phyloP scores from a whole-genome alignment of 169 alveolate species.

The Eimeria maxima region DNA sequence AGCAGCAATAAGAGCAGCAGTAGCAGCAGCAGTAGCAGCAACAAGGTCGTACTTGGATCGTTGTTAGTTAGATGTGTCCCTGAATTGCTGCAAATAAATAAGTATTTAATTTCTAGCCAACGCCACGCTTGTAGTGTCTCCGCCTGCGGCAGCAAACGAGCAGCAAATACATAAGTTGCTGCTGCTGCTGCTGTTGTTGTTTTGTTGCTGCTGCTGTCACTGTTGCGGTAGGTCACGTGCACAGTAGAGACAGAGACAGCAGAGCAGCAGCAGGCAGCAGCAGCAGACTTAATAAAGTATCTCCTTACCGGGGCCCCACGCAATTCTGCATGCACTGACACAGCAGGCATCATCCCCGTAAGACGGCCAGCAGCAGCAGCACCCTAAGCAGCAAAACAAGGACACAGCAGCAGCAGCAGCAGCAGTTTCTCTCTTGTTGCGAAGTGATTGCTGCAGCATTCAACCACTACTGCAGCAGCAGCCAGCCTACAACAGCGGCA shows the following conservation, averaged over 20 bases:
- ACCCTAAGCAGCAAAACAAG: background rate
- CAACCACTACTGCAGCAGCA: background rate
- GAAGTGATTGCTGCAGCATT: background rate
- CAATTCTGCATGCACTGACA: slow-evolving; percentile 29
- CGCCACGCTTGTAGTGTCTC: slow-evolving; percentile 39
- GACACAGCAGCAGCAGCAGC: background rate
- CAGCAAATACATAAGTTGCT: background rate
- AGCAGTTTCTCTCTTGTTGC: background rate
- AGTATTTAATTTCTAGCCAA: slow-evolving; percentile 5
- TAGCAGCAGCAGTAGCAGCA: slow-evolving; percentile 40
- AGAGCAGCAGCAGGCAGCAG: background rate
- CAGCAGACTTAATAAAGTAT: background rate
- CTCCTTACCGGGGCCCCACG: slow-evolving; percentile 48
- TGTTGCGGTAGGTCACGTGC: background rate
- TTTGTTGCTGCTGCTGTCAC: slow-evolving; percentile 20
- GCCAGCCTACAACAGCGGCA: background rate
- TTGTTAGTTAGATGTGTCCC: slow-evolving; percentile 5
- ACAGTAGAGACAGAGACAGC: background rate
- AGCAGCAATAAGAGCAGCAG: background rate
- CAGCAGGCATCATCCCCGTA: background rate
- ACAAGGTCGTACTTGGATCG: slow-evolving; percentile 33
- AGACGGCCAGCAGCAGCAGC: slow-evolving; percentile 35
- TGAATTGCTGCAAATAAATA: background rate
- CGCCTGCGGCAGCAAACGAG: background rate
- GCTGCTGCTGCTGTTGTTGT: background rate